Evolutionary conservation across 768 basidiomycete genomes (phyloP).

Genomic region (Ephemerocybe angulata): DNA sequence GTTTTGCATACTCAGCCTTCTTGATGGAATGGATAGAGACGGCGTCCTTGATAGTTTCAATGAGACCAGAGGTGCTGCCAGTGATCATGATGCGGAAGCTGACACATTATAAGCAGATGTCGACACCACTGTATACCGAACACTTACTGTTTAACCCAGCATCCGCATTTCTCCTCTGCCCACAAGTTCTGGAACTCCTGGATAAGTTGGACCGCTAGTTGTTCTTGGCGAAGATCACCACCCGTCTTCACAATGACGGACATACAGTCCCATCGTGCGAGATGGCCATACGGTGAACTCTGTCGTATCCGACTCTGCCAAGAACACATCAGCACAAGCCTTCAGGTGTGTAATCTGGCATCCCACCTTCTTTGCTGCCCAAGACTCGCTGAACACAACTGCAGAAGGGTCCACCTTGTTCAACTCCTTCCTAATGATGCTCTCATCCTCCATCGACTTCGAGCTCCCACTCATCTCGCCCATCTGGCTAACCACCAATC

Average conservation of each 20-base stretch:
- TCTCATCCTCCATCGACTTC: slow-evolving; percentile 85
- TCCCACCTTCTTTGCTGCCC: slow-evolving; percentile 84
- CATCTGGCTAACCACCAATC: slow-evolving; percentile 63
- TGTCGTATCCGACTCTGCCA: slow-evolving; percentile 82
- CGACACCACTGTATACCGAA: background rate
- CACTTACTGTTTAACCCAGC: slow-evolving; percentile 89
- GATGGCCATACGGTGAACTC: slow-evolving; percentile 92
- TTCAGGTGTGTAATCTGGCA: background rate
- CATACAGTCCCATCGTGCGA: slow-evolving; percentile 88
- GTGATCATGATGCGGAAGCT: slow-evolving; percentile 97
- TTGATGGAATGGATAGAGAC: slow-evolving; percentile 99
- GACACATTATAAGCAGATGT: background rate
- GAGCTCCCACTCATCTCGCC: slow-evolving; percentile 45
- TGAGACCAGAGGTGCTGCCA: slow-evolving; percentile 86
- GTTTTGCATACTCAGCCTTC: slow-evolving; percentile 94
- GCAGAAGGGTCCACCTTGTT: slow-evolving; percentile 96
- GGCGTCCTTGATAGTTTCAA: slow-evolving; percentile 97
- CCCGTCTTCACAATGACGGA: slow-evolving; percentile 99
- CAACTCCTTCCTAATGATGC: slow-evolving; percentile 87
- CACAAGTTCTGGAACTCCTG: slow-evolving; percentile 91
- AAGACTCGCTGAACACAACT: slow-evolving; percentile 92
- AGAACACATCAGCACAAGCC: background rate
- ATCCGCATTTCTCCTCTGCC: slow-evolving; percentile 88
- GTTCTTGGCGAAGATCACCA: slow-evolving; percentile 94
- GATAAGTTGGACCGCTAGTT: slow-evolving; percentile 93